phyloP scores from a whole-genome alignment of 176 grass and related monocot genomes.

The Triticum dicoccoides region DNA sequence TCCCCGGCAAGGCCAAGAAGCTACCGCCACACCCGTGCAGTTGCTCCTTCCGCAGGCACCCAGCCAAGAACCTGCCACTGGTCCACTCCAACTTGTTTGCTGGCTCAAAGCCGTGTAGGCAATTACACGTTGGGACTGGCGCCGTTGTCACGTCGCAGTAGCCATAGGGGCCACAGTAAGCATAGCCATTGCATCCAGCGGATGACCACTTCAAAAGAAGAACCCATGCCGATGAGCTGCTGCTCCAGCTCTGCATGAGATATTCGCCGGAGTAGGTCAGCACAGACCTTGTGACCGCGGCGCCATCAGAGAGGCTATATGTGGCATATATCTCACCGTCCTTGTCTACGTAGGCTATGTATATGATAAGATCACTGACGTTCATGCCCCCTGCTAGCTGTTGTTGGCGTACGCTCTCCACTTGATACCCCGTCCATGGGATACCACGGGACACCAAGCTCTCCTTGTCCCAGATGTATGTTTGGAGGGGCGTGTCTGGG shows the following conservation, averaged over 20 bases:
- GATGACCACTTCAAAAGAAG: background rate
- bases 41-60: constrained; percentile 11
- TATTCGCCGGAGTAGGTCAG: background rate
- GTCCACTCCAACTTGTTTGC: background rate
- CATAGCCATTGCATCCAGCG: background rate
- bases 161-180: constrained; percentile 27
- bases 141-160: constrained; percentile 21
- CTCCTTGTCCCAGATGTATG: background rate
- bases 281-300: background rate
- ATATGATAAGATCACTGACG: background rate
- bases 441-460: background rate
- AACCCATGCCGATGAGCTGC: background rate
- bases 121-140: constrained; percentile 21
- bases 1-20: background rate
- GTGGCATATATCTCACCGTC: background rate
- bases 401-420: background rate
- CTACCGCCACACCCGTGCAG: background rate
- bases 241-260: constrained; percentile 6
- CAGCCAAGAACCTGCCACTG: background rate
- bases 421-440: constrained; percentile 29
- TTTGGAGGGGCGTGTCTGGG: background rate
- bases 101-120: constrained; percentile 44
- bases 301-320: constrained; percentile 9
- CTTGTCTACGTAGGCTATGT: background rate
- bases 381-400: fast-evolving